Percentiles rank a stretch among this genome's conserved stretches.
Conservation (phyloP, 345 rosid species). For the Dipteronia dyeriana region DNA sequence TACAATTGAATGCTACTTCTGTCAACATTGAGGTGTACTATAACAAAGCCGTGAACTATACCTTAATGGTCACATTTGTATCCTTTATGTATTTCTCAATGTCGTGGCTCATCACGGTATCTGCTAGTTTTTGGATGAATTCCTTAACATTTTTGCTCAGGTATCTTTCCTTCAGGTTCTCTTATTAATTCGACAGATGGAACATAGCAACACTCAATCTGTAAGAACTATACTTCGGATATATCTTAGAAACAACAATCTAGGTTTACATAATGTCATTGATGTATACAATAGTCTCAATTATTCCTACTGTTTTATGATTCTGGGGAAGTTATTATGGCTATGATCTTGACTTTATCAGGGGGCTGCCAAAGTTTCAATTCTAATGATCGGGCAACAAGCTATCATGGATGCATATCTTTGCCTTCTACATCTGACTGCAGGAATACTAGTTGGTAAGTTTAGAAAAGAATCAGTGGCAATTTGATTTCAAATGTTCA, state of each 20-base stretch:
- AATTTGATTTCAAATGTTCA: neutral
- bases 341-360: conserved; percentile 39
- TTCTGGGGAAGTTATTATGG: conserved; percentile 19
- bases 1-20: conserved; percentile 85
- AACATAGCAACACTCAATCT: conserved; percentile 94
- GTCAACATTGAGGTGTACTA: conserved; percentile 92
- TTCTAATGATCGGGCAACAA: conserved; percentile 93
- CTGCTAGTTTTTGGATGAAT: conserved; percentile 25
- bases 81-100: conserved; percentile 49
- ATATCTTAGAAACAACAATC: neutral
- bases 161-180: conserved; percentile 96
- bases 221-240: conserved; percentile 46
- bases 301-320: conserved; percentile 12
- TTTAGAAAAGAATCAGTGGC: neutral
- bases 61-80: conserved; percentile 99
- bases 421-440: conserved; percentile 93
- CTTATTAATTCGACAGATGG: conserved; percentile 94
- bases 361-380: conserved; percentile 99
- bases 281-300: neutral
- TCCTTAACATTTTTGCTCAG: conserved; percentile 69
- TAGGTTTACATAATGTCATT: conserved; percentile 15
- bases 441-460: conserved; percentile 95
- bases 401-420: conserved; percentile 99
- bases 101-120: conserved; percentile 7
- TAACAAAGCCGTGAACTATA: conserved; percentile 97